Base-by-base conservation (phyloP, 306 rosid genomes). In the Dalbergia oliveri region DNA sequence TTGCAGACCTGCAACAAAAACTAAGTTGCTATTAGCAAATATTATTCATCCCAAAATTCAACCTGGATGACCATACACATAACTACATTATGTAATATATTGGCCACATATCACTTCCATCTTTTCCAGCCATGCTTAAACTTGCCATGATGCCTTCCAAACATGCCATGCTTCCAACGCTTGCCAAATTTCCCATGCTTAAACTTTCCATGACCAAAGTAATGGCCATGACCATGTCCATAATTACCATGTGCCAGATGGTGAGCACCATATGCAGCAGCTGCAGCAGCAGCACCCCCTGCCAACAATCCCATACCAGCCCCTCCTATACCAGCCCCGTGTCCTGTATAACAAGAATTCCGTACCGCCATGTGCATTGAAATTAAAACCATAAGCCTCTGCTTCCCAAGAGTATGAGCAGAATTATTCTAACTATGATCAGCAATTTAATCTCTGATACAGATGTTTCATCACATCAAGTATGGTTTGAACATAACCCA, bases 111-210 rank as follows among this genome's bases (percentile, higher is more conserved):
- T 87, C 81, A 94, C 87, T 92, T 94, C 97, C 95, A 94, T 72
- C 73, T 82, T 88, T 89, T 26, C 31, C 31, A 26, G 31, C 31
- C 31, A 26, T 26, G 31, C 31, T 26, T 90, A 80, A 82, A 88
- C 85, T 74, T 89, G 50, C 91, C 91, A 26, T 26, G 31, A 73
- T 84, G 88, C 80, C n/a, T 71, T 59, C 94, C 86, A 70, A 69
- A 84, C 87, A 58, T 64, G 15, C 91, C 90, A 73, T 82, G 84
- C 82, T 88, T 88, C 86, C 87, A 86, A 15, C 83, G 92, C 78
- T 90, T 91, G 45, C 97, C 95, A 54, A 84, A 88, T 80, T 93
- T 94, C 3, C 97, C 97, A 31, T 89, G 97, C 81, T 91, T 88
- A 57, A 82, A 91, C 73, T 91, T 91, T 34, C 98, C 98, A 26